phyloP scores from a whole-genome alignment of 305 asterid species.

The Euphrasia arctica region DNA sequence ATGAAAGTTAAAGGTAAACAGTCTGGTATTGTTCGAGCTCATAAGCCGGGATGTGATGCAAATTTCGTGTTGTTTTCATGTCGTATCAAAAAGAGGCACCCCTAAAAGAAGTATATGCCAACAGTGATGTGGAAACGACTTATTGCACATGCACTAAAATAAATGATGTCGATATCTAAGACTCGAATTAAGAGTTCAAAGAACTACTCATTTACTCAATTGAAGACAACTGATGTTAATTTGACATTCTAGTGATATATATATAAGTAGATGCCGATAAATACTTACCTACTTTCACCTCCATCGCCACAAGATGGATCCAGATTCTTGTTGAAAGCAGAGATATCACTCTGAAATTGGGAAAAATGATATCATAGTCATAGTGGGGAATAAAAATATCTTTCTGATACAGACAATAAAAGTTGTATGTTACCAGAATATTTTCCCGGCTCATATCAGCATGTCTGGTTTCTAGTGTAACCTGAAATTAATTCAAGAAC shows the following conservation, averaged over 20 bases:
- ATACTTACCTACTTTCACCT: slow-evolving; percentile 75
- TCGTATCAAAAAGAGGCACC: too few relatives aligned
- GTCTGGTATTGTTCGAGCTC: too few relatives aligned
- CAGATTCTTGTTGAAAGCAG: slow-evolving; percentile 82
- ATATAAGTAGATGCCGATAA: slow-evolving; percentile 10
- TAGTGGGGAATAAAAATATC: slow-evolving; percentile 22
- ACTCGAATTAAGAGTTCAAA: slow-evolving; percentile 8
- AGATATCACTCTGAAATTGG: slow-evolving; percentile 66
- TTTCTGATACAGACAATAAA: not conserved
- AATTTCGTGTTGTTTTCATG: too few relatives aligned
- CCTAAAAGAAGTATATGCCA: not conserved
- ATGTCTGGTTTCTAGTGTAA: slow-evolving; percentile 69
- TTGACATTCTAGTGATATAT: slow-evolving; percentile 11
- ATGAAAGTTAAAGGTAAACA: slow-evolving; percentile 1
- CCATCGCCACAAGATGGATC: slow-evolving; percentile 47
- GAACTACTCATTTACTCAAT: not conserved
- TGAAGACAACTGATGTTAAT: not conserved
- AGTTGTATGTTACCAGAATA: slow-evolving; percentile 53
- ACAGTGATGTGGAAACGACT: slow-evolving; percentile 7
- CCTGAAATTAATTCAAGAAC: slow-evolving; percentile 36
- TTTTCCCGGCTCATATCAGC: slow-evolving; percentile 51
- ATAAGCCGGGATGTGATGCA: too few relatives aligned
- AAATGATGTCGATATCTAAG: slow-evolving; percentile 1
- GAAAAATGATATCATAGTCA: slow-evolving; percentile 18
- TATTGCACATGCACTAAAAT: slow-evolving; percentile 1